phyloP scores from a whole-genome alignment of 2,329 filamentous ascomycete species.

The Curvularia hawaiiensis region DNA sequence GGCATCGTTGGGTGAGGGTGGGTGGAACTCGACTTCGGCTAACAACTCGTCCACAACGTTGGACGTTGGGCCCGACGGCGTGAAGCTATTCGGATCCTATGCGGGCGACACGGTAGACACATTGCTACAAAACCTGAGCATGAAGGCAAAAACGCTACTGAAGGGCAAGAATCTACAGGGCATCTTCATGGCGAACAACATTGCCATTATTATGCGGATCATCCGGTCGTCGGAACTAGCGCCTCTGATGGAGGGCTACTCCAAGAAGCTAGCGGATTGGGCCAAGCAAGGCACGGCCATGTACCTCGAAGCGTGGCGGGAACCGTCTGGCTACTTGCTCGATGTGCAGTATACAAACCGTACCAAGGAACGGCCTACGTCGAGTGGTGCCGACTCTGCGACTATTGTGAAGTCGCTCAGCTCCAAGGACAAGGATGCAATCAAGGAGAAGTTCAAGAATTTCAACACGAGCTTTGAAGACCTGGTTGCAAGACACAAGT shows the following conservation, averaged over 20 bases:
- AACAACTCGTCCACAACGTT: conserved; percentile 69
- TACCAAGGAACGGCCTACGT: conserved; percentile 64
- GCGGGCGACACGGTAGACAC: conserved; percentile 86
- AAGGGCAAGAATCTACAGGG: conserved; percentile 78
- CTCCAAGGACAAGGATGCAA: conserved; percentile 92
- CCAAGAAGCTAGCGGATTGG: conserved; percentile 78
- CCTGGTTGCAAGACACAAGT: conserved; percentile 80
- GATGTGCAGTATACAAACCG: conserved; percentile 93
- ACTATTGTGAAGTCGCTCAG: conserved; percentile 82
- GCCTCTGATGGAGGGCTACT: conserved; percentile 66
- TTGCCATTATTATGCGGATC: conserved; percentile 82
- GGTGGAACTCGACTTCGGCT: conserved; percentile 67
- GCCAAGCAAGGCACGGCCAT: conserved; percentile 82
- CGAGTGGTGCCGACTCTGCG: conserved; percentile 72
- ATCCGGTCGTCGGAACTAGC: conserved; percentile 81
- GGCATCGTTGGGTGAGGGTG: conserved; percentile 89
- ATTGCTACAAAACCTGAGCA: conserved; percentile 75
- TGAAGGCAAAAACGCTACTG: conserved; percentile 72
- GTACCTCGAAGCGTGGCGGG: conserved; percentile 88
- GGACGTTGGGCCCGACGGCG: conserved; percentile 86
- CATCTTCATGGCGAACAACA: conserved; percentile 88
- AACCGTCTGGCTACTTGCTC: conserved; percentile 79
- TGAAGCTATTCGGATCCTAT: conserved; percentile 87
- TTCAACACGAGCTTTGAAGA: conserved; percentile 95
- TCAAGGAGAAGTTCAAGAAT: conserved; percentile 92